Base-by-base conservation (phyloP, 73 alveolate genomes). In the Symbiodinium natans region DNA sequence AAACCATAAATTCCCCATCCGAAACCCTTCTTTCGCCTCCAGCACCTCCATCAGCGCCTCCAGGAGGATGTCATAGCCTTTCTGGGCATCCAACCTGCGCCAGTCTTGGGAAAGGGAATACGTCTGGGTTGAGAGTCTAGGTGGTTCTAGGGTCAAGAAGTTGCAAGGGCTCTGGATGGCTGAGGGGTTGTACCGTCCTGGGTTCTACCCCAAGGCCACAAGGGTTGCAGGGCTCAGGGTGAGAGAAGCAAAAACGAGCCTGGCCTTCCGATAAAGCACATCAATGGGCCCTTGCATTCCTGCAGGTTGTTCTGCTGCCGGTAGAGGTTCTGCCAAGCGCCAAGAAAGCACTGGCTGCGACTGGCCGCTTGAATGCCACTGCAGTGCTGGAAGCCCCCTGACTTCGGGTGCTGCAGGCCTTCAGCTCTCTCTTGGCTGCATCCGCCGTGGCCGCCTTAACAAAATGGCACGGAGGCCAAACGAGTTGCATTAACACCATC, bases 81-180 rank as follows among this genome's bases (percentile, higher is more conserved):
- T 92, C 98, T 92, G 98, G 19, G 84, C 82, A 43, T 92, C 98
- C 89, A 90, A 48, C 33, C 93, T 63, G 17, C n/a, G n/a, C n/a
- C n/a, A n/a, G n/a, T n/a, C n/a, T n/a, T n/a, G n/a, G n/a, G n/a
- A n/a, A n/a, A n/a, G n/a, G n/a, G n/a, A n/a, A n/a, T n/a, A n/a
- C n/a, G n/a, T n/a, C n/a, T n/a, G n/a, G n/a, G n/a, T n/a, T n/a
- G n/a, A n/a, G n/a, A n/a, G n/a, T n/a, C n/a, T n/a, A n/a, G n/a
- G n/a, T n/a, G n/a, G n/a, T n/a, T n/a, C n/a, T n/a, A n/a, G n/a
- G n/a, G n/a, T n/a, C n/a, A n/a, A n/a, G n/a, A n/a, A n/a, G n/a
- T n/a, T n/a, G n/a, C n/a, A n/a, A n/a, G n/a, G n/a, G n/a, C n/a
- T n/a, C n/a, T n/a, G n/a, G n/a, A n/a, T n/a, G n/a, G n/a, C n/a